Evolutionary conservation across 2,329 filamentous ascomycete genomes (phyloP).

Genomic region (Seiridium cupressi): DNA sequence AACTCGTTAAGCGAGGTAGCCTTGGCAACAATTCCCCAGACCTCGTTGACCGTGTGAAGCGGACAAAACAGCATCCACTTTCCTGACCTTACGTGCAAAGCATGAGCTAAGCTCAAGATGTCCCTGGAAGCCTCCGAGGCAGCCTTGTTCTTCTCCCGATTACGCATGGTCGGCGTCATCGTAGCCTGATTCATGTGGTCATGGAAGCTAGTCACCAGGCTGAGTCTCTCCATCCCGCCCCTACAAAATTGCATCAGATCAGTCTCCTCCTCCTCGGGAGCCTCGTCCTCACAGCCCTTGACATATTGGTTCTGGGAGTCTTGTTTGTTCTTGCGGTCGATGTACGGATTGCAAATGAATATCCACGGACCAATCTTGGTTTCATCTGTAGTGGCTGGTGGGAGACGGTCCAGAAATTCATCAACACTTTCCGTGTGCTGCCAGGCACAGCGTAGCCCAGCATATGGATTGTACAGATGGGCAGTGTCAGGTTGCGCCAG

Average conservation of each 20-base stretch:
- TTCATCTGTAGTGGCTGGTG: constrained; percentile 59
- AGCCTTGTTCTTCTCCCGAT: constrained; percentile 47
- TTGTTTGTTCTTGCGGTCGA: constrained; percentile 31
- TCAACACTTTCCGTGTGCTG: constrained; percentile 62
- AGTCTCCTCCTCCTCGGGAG: constrained; percentile 41
- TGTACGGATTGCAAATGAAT: constrained; percentile 66
- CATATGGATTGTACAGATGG: constrained; percentile 57
- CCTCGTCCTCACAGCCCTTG: constrained; percentile 48
- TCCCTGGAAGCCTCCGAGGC: constrained; percentile 48
- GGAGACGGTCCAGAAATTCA: constrained; percentile 66
- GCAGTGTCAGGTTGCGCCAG: constrained; percentile 14
- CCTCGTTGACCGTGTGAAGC: constrained; percentile 51
- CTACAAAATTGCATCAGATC: constrained; percentile 48
- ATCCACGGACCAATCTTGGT: constrained; percentile 62
- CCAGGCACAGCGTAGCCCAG: constrained; percentile 53
- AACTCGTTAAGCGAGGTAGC: constrained; percentile 68
- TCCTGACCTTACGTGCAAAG: constrained; percentile 58
- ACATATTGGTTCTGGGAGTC: constrained; percentile 33
- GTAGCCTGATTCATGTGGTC: constrained; percentile 39
- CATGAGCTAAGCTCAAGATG: constrained; percentile 60
- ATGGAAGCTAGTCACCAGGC: constrained; percentile 46
- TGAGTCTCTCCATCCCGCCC: constrained; percentile 50
- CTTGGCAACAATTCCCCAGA: constrained; percentile 66
- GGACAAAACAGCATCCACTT: constrained; percentile 80
- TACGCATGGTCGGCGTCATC: constrained; percentile 33